A percentile compares a stretch with the other conserved stretches of the same genome.
phyloP scores from a whole-genome alignment of 441 rosid species.

The Erysimum pusillum region DNA sequence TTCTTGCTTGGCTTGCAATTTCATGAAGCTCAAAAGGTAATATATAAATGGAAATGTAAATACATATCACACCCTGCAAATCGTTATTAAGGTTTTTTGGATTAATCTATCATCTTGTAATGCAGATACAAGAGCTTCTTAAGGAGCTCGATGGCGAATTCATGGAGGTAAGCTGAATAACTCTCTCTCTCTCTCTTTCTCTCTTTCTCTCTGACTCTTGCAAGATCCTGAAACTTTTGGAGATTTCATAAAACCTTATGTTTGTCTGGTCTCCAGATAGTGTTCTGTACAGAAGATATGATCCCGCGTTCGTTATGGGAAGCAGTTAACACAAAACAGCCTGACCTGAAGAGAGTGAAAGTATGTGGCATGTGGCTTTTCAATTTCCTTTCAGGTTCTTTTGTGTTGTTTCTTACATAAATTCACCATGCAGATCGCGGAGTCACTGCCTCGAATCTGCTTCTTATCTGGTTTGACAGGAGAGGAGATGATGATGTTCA shows the following conservation, averaged over 20 bases:
- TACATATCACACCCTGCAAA: conserved; percentile 22
- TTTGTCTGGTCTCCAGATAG: conserved; percentile 53
- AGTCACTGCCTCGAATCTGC: conserved; percentile 78
- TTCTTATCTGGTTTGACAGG: conserved; percentile 87
- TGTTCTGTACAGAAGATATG: conserved; percentile 81
- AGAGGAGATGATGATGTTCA: conserved; percentile 96
- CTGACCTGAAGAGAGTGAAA: conserved; percentile 65
- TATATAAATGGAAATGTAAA: background rate
- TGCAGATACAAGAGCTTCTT: conserved; percentile 72
- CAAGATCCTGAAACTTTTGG: conserved; percentile 12
- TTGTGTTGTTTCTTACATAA: conserved; percentile 19
- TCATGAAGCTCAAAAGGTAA: conserved; percentile 67
- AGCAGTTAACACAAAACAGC: conserved; percentile 77
- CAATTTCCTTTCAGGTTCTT: background rate
- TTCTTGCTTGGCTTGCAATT: conserved; percentile 74
- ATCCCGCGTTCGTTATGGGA: conserved; percentile 76
- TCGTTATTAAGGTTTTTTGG: conserved; percentile 14
- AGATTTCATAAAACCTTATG: conserved; percentile 16
- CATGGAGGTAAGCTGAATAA: conserved; percentile 60
- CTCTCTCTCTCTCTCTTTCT: no score
- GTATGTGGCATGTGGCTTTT: conserved; percentile 44
- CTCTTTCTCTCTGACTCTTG: conserved; percentile 3
- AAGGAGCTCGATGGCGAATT: conserved; percentile 86
- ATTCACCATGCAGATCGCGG: conserved; percentile 53
- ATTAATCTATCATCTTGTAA: conserved; percentile 17